Evolutionary conservation across 129 eudicot species (phyloP), one percentile per base, ranked within the genome.

Genomic region (Solidago caesia): DNA sequence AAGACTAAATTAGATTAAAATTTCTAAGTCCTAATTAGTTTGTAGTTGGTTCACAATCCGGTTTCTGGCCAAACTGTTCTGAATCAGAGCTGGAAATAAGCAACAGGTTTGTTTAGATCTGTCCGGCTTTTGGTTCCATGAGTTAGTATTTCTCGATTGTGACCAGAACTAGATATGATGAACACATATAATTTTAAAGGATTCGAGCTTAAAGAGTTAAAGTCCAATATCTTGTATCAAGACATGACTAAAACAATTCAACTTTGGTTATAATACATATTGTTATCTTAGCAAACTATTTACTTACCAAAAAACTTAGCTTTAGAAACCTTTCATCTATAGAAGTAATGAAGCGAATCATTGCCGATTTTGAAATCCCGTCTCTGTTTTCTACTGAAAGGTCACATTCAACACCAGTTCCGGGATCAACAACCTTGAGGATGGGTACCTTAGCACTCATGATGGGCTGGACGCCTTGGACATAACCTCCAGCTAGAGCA

Each of bases 401-500:
- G 75, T 95, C 99, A 73, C 99, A 95, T 81, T 91, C 97, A 69
- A 95, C 86, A 46, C 88, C 88, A 71, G 92, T 91, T 79, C 94
- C 97, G 58, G 83, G 49, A 81, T 95, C 99, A 75, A 88, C 76
- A 75, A 88, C 87, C 81, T 95, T 95, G 13, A 95, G 80, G 74
- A 95, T 88, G n/a, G 99, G 99, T 74, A 95, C 99, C 80, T 89
- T 91, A 21, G 99, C 99, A 21, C 75, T 46, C 74, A 86, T 64
- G 57, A 91, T 78, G 63, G 93, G 89, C 55, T 85, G 91, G 44
- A 95, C 92, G 21, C 91, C 71, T 77, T 33, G 79, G 65, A 95
- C 96, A 70, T 85, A 90, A 60, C 95, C 96, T 71, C 52, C 79
- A 43, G 81, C 99, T 91, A 67, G 63, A 80, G 62, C 78, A 87